Conservation (phyloP, 352 stramenopile genomes). For the Phytophthora pseudosyringae region DNA sequence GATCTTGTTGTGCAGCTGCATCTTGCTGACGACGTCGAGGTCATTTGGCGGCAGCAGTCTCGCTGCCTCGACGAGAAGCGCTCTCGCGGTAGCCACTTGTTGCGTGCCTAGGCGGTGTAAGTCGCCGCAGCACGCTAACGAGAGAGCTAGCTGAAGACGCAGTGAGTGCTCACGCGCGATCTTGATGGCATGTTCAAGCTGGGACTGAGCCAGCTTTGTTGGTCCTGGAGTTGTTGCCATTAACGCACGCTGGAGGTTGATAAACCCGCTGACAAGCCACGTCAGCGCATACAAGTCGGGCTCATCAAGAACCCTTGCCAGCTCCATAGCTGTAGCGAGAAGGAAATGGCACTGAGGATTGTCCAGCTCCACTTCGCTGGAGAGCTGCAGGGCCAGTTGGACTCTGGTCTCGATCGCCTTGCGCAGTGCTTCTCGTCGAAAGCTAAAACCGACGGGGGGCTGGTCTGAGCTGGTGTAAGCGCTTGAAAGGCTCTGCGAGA, state of each 20-base stretch:
- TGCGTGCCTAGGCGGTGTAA: slow-evolving; percentile 27
- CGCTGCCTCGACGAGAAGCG: slow-evolving; percentile 40
- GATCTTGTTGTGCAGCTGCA: slow-evolving; percentile 57
- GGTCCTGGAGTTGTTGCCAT: slow-evolving; percentile 6
- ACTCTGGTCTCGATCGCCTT: slow-evolving; percentile 47
- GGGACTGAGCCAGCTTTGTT: slow-evolving; percentile 32
- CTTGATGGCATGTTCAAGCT: slow-evolving; percentile 44
- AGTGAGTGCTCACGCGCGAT: slow-evolving; percentile 47
- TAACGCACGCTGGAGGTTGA: slow-evolving; percentile 39
- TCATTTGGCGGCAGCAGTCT: slow-evolving; percentile 35
- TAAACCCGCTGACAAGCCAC: slow-evolving; percentile 55
- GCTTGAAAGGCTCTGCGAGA: slow-evolving; percentile 15
- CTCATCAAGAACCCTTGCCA: slow-evolving; percentile 47
- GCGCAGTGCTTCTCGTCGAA: slow-evolving; percentile 46
- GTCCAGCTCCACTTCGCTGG: slow-evolving; percentile 35
- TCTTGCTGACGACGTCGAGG: slow-evolving; percentile 44
- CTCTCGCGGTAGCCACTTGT: slow-evolving; percentile 16
- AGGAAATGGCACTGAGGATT: slow-evolving; percentile 41
- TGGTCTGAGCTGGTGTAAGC: slow-evolving; percentile 24
- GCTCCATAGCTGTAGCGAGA: slow-evolving; percentile 48
- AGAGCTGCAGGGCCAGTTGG: slow-evolving; percentile 49
- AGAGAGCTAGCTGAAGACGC: slow-evolving; percentile 36
- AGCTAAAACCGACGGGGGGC: slow-evolving; percentile 30
- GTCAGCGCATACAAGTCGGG: slow-evolving; percentile 51
- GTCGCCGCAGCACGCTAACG: slow-evolving; percentile 48